These are phyloP conservation scores for Yamadazyma akitaensis DNA, from an alignment of 805 yeast species.

Conservation along the genomic window DNA sequence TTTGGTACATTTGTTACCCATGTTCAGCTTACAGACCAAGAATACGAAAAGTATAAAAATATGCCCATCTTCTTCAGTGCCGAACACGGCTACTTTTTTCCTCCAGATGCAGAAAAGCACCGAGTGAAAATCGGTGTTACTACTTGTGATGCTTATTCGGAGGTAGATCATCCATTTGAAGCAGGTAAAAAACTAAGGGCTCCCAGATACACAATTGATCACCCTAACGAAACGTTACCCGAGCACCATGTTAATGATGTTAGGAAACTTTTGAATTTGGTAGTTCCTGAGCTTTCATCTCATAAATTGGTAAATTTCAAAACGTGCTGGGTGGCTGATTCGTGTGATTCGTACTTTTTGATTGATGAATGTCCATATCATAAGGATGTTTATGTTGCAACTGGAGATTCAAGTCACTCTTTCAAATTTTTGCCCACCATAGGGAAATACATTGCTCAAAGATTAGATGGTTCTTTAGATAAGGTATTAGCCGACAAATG, in stretches of 20 bases:
- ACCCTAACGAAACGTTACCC: conserved; percentile 14
- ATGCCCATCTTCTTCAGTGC: conserved; percentile 44
- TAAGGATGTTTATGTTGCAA: conserved; percentile 34
- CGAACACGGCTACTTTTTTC: conserved; percentile 44
- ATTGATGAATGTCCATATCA: conserved; percentile 35
- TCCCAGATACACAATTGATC: conserved; percentile 13
- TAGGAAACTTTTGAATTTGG: conserved; percentile 9
- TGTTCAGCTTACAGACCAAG: conserved; percentile 30
- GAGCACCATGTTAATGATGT: conserved; percentile 11
- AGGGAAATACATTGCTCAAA: conserved; percentile 39
- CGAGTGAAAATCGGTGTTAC: conserved; percentile 28
- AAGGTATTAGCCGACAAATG: conserved; percentile 19
- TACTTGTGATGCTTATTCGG: conserved; percentile 16
- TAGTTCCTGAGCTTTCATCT: conserved; percentile 15
- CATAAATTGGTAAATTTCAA: conserved; percentile 13
- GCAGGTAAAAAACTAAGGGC: conserved; percentile 11
- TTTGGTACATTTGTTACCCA: conserved; percentile 36
- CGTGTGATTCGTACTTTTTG: conserved; percentile 39
- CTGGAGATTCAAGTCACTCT: conserved; percentile 50
- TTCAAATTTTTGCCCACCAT: conserved; percentile 46
- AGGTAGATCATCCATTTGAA: conserved; percentile 14
- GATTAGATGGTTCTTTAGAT: conserved; percentile 26
- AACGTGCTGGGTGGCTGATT: conserved; percentile 27
- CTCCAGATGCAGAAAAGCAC: conserved; percentile 36
- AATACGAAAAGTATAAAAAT: conserved; percentile 31